Evolutionary conservation across 495 filamentous ascomycete species (phyloP).

Genomic region (Aspergillus nanangensis): DNA sequence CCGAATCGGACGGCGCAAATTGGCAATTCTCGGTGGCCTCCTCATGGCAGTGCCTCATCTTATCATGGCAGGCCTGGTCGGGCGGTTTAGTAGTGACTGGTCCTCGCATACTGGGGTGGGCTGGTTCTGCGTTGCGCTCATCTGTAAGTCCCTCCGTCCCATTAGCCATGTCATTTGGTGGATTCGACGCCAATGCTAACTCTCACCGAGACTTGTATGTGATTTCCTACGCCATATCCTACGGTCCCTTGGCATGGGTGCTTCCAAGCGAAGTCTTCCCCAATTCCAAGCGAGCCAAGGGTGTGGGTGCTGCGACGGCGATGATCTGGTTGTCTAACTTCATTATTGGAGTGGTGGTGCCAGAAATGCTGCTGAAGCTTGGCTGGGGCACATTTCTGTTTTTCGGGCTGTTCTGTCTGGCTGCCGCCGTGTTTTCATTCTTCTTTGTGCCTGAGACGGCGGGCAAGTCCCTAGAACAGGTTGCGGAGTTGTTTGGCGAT

Average conservation of each 20-base stretch:
- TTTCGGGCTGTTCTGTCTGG: constrained; percentile 11
- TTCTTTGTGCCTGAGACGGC: constrained; percentile 15
- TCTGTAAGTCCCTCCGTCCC: constrained; percentile 4
- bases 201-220: constrained; percentile 16
- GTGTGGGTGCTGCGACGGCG: constrained; percentile 14
- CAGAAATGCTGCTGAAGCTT: constrained; percentile 12
- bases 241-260: constrained; percentile 16
- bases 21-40: constrained; percentile 18
- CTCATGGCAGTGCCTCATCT: constrained; percentile 15
- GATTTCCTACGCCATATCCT: constrained; percentile 13
- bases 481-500: constrained; percentile 2
- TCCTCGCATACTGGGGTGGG: constrained; percentile 10
- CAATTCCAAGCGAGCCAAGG: constrained; percentile 16
- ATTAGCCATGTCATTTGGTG: background rate
- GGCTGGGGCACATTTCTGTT: constrained; percentile 14
- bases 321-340: constrained; percentile 12
- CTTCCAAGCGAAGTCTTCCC: constrained; percentile 21
- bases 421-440: constrained; percentile 11
- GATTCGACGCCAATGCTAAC: too few species aligned
- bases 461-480: constrained; percentile 12
- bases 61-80: constrained; percentile 17
- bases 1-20: constrained; percentile 14
- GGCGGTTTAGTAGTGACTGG: constrained; percentile 16
- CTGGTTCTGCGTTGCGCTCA: constrained; percentile 19
- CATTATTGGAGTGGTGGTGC: constrained; percentile 10